Percentiles rank a stretch among this genome's conserved stretches.
These are phyloP conservation scores for Eimeria maxima DNA, from an alignment of 169 alveolate genomes.

Conservation along the genomic window DNA sequence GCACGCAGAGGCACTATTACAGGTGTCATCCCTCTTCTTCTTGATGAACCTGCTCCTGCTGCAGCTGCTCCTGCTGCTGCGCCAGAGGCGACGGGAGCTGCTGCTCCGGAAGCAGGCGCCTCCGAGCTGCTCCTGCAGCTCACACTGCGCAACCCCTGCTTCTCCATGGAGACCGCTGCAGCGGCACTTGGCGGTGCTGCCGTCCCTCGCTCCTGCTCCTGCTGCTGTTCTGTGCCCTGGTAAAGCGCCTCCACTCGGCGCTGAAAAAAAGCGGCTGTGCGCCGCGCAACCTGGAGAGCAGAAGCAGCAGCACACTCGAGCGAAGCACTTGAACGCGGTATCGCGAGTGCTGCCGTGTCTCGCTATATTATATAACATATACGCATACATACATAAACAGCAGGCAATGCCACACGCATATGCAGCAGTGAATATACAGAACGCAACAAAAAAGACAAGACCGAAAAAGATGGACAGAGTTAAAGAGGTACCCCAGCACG, in stretches of 20 bases:
- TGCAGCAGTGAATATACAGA: too few species aligned
- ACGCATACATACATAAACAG: too few species aligned
- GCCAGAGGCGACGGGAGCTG: background rate
- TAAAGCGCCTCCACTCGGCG: conserved; percentile 47
- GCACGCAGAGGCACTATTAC: conserved; percentile 44
- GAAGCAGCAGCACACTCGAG: background rate
- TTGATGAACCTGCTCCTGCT: background rate
- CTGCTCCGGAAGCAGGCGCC: background rate
- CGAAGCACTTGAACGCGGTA: background rate
- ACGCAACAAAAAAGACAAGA: too few species aligned
- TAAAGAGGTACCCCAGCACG: too few species aligned
- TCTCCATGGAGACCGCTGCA: background rate
- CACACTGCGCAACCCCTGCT: background rate
- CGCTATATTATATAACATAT: too few species aligned
- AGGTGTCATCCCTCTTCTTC: background rate
- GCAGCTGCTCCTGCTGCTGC: conserved; percentile 56
- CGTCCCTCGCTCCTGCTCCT: too few species aligned
- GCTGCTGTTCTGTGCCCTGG: too few species aligned
- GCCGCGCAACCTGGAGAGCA: conserved; percentile 31
- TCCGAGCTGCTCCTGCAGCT: background rate
- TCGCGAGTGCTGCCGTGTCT: too few species aligned
- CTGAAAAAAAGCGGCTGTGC: conserved; percentile 52
- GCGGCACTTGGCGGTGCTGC: background rate
- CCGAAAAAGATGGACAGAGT: too few species aligned
- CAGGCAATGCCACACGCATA: too few species aligned